These are phyloP conservation scores for Backusella liffmaniae DNA, from an alignment of 192 early-diverging fungal genomes.

Conservation along the genomic window DNA sequence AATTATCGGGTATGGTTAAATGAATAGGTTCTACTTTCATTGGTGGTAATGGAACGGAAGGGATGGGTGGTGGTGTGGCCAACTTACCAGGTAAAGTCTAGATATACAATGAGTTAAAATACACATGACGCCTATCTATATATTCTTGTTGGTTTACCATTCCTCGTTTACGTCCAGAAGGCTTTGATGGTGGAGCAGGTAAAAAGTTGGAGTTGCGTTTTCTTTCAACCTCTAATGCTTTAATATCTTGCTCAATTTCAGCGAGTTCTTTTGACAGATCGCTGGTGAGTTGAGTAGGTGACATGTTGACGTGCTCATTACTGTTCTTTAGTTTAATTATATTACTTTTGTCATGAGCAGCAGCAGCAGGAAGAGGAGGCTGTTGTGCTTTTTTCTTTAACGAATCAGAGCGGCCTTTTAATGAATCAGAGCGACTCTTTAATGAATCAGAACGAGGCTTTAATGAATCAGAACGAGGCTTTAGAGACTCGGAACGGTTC, in stretches of 20 bases:
- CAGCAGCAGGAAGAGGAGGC: not conserved
- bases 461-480: not conserved
- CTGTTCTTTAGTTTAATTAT: not conserved
- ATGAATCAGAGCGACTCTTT: not conserved
- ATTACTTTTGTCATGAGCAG: not conserved
- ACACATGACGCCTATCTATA: not conserved
- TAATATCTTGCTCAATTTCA: conserved; percentile 13
- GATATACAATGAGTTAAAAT: not conserved
- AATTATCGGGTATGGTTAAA: conserved; percentile 5
- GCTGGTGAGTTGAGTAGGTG: not conserved
- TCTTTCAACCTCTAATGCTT: conserved; percentile 8
- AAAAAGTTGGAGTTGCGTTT: not conserved
- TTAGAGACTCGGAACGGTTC: not conserved
- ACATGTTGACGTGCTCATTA: not conserved
- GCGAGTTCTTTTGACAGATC: not conserved
- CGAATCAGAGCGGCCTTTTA: not conserved
- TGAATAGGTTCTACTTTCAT: conserved; percentile 27
- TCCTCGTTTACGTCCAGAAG: conserved; percentile 26
- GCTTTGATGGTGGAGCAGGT: not conserved
- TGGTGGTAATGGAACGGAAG: conserved; percentile 11
- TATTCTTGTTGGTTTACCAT: conserved; percentile 7
- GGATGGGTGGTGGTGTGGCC: conserved; percentile 31
- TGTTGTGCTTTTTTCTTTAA: not conserved
- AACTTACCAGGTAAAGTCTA: conserved; percentile 36
- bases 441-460: not conserved